phyloP scores from a whole-genome alignment of 2,329 filamentous ascomycete species.

The Xylariaceae sp. region DNA sequence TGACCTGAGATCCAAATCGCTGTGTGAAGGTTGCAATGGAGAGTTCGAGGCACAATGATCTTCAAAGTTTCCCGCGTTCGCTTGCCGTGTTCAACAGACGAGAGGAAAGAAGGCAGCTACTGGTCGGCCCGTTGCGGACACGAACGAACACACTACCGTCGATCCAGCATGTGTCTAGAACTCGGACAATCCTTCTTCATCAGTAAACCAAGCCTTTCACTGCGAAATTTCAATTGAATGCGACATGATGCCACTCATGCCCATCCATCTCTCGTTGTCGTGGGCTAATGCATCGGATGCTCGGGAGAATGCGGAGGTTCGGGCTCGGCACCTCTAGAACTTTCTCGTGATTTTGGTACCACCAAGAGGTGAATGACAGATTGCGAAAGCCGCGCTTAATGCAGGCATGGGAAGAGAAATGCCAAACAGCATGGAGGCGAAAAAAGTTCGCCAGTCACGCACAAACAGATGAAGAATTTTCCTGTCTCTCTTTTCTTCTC shows the following conservation, averaged over 20 bases:
- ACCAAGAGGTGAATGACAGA: slow-evolving; percentile 5
- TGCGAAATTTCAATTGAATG: too few species aligned
- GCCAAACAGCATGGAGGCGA: slow-evolving; percentile 3
- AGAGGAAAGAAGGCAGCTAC: neutral
- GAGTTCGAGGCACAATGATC: neutral
- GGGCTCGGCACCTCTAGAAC: slow-evolving; percentile 11
- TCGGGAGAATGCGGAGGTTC: slow-evolving; percentile 15
- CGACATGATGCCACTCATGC: neutral
- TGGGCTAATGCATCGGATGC: slow-evolving; percentile 12
- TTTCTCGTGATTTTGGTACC: slow-evolving; percentile 7
- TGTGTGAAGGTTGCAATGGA: neutral
- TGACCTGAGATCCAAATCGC: too few species aligned
- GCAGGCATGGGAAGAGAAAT: neutral
- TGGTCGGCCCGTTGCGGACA: neutral
- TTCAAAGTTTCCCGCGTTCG: neutral
- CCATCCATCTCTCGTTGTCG: neutral
- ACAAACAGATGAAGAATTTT: slow-evolving; percentile 3
- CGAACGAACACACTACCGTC: neutral
- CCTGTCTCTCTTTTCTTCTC: neutral
- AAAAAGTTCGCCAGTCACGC: neutral
- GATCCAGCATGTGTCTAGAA: neutral
- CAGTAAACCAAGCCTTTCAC: neutral
- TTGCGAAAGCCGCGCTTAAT: neutral
- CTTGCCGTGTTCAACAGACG: neutral
- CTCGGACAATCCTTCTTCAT: neutral